Evolutionary conservation across 192 early-diverging fungal genomes (phyloP).

Genomic region (Chytriomyces confervae): DNA sequence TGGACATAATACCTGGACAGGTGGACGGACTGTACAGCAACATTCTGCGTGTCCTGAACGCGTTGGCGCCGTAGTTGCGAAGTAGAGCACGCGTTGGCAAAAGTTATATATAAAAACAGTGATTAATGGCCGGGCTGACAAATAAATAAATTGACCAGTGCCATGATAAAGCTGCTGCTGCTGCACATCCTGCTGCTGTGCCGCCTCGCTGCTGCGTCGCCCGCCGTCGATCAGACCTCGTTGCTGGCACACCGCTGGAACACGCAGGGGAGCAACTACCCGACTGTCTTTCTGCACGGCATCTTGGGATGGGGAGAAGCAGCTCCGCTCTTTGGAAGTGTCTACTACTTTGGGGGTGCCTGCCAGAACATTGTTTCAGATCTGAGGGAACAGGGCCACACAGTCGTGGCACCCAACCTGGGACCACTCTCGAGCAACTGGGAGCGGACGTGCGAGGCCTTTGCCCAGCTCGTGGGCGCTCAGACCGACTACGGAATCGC

Average conservation of each 20-base stretch:
- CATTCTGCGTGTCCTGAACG: slow-evolving; percentile 18
- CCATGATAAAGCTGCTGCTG: too few relatives aligned
- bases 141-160: too few relatives aligned
- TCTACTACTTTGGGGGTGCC: slow-evolving; percentile 35
- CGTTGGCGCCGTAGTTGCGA: slow-evolving; percentile 7
- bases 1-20: slow-evolving; percentile 30
- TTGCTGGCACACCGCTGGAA: background rate
- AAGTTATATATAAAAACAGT: too few relatives aligned
- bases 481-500: slow-evolving; percentile 36
- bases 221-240: too few relatives aligned
- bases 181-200: too few relatives aligned
- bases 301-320: slow-evolving; percentile 36
- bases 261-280: slow-evolving; percentile 33
- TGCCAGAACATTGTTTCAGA: slow-evolving; percentile 15
- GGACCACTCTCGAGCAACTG: slow-evolving; percentile 38
- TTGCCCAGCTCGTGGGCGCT: slow-evolving; percentile 32
- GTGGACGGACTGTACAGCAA: slow-evolving; percentile 24
- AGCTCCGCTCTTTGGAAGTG: slow-evolving; percentile 5
- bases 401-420: slow-evolving; percentile 21
- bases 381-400: slow-evolving; percentile 31
- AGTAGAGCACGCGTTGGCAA: background rate
- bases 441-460: slow-evolving; percentile 41
- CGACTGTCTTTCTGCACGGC: slow-evolving; percentile 38
- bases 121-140: too few relatives aligned
- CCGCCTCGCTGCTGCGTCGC: too few relatives aligned